Evolutionary conservation across 2,329 filamentous ascomycete genomes (phyloP).

Genomic region (Epicoccum nigrum): DNA sequence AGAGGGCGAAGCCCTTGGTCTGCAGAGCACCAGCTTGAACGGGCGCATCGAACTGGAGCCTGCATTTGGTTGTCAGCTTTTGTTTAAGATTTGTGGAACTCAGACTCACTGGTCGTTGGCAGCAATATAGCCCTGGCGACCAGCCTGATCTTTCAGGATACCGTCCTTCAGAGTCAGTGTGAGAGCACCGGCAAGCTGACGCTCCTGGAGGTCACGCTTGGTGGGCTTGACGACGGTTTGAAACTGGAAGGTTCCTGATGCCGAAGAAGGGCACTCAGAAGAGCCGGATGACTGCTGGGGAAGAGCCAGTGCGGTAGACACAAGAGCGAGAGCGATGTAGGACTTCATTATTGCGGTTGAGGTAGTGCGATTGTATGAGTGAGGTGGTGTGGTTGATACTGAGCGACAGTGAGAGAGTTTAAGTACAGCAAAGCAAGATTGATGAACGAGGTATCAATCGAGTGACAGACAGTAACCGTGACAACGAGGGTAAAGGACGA

Average conservation of each 20-base stretch:
- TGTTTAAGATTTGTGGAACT: not conserved
- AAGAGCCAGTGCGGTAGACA: conserved; percentile 35
- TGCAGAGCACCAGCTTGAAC: conserved; percentile 71
- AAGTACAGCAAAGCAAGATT: conserved; percentile 36
- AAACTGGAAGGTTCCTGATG: conserved; percentile 65
- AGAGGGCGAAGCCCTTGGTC: conserved; percentile 75
- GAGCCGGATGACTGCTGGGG: conserved; percentile 50
- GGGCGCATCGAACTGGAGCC: conserved; percentile 51
- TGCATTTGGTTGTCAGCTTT: conserved; percentile 17
- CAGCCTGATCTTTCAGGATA: conserved; percentile 67
- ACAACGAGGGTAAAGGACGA: conserved; percentile 35
- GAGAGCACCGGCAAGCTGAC: conserved; percentile 54
- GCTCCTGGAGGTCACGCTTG: conserved; percentile 36
- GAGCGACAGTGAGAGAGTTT: conserved; percentile 16
- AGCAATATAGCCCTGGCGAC: conserved; percentile 78
- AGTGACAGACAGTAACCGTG: conserved; percentile 28
- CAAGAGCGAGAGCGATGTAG: conserved; percentile 38
- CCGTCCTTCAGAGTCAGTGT: conserved; percentile 67
- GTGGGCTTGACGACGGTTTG: conserved; percentile 54
- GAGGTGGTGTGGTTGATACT: conserved; percentile 15
- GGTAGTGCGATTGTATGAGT: too few relatives aligned
- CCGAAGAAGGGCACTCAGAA: conserved; percentile 59
- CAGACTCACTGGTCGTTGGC: conserved; percentile 69
- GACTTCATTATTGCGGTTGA: conserved; percentile 36
- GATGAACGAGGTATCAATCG: conserved; percentile 49